Conservation (phyloP, 768 basidiomycete genomes). For the Boletus sp. region DNA sequence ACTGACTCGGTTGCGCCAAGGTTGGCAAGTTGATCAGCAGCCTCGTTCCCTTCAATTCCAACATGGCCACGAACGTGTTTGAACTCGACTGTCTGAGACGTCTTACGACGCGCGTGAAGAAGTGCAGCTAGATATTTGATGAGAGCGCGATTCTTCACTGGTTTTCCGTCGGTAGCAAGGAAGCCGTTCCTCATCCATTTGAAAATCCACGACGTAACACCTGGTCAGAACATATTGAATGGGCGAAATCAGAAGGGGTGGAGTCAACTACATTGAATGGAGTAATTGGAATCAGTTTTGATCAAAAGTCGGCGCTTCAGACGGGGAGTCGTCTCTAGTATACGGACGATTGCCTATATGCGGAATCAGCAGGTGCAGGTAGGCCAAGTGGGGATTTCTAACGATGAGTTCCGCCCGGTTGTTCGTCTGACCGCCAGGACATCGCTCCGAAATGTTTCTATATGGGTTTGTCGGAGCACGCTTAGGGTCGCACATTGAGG, state of each 20-base stretch:
- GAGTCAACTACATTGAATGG: slow-evolving; percentile 60
- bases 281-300: slow-evolving; percentile 84
- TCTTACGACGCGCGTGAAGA: slow-evolving; percentile 48
- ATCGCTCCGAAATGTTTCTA: slow-evolving; percentile 81
- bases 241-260: neutral
- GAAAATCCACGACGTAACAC: slow-evolving; percentile 64
- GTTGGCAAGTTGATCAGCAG: slow-evolving; percentile 75
- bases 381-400: slow-evolving; percentile 24
- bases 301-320: slow-evolving; percentile 61
- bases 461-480: neutral
- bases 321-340: slow-evolving; percentile 70
- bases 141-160: slow-evolving; percentile 71
- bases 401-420: slow-evolving; percentile 89
- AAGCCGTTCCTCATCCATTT: slow-evolving; percentile 64
- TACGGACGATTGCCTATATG: slow-evolving; percentile 80
- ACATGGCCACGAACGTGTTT: slow-evolving; percentile 78
- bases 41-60: slow-evolving; percentile 82
- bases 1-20: slow-evolving; percentile 44
- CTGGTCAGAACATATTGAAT: slow-evolving; percentile 39
- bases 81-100: slow-evolving; percentile 58
- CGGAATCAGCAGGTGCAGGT: neutral
- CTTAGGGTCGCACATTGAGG: neutral
- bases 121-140: slow-evolving; percentile 70
- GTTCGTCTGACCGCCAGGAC: slow-evolving; percentile 82
- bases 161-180: slow-evolving; percentile 42